These are phyloP conservation scores for Annona cherimola DNA, from an alignment of 164 flowering plant genomes.

Conservation along the genomic window DNA sequence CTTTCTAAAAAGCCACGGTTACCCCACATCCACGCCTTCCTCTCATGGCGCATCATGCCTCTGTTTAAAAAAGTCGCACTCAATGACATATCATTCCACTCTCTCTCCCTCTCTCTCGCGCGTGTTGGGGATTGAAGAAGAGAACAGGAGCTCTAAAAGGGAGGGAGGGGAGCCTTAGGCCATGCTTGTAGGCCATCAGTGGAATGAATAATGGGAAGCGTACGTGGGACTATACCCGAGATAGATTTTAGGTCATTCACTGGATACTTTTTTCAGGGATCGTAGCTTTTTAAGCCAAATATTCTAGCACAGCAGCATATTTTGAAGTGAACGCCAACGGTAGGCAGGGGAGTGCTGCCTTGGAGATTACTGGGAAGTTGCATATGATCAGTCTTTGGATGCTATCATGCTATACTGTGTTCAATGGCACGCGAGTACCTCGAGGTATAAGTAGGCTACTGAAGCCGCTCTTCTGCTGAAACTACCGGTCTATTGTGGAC, in stretches of 20 bases:
- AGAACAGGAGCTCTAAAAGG: not conserved
- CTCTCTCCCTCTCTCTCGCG: constrained; percentile 1
- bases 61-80: constrained; percentile 11
- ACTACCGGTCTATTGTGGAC: too few species aligned
- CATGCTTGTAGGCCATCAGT: not conserved
- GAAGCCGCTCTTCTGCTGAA: too few species aligned
- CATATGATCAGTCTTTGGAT: too few species aligned
- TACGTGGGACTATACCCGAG: not conserved
- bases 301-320: too few species aligned
- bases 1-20: constrained; percentile 13
- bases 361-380: too few species aligned
- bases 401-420: too few species aligned
- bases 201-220: constrained; percentile 1
- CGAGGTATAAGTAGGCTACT: too few species aligned
- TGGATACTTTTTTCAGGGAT: too few species aligned
- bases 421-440: too few species aligned
- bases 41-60: constrained; percentile 17
- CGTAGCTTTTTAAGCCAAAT: too few species aligned
- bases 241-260: not conserved
- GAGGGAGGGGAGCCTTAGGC: not conserved
- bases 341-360: too few species aligned
- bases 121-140: not conserved
- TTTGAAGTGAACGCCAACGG: too few species aligned
- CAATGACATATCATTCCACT: constrained; percentile 9
- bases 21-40: constrained; percentile 12